phyloP scores from a whole-genome alignment of 2,329 filamentous ascomycete genomes.

The Ploettnerulaceae sp. region DNA sequence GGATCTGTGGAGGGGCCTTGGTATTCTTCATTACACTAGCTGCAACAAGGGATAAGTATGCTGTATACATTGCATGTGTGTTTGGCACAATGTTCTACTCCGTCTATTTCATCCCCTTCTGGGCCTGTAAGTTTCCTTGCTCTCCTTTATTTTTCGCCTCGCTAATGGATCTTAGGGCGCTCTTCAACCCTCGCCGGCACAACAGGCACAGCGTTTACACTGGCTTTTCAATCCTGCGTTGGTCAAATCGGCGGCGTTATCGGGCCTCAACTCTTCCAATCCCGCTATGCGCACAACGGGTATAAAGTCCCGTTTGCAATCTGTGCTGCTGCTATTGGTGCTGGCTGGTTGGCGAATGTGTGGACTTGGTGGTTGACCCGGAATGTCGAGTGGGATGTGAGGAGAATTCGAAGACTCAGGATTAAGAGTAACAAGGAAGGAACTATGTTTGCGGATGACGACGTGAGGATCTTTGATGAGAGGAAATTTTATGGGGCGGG shows the following conservation, averaged over 20 bases:
- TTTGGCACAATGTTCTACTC: constrained; percentile 42
- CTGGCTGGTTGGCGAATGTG: constrained; percentile 35
- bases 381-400: constrained; percentile 39
- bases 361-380: constrained; percentile 41
- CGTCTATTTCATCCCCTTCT: constrained; percentile 43
- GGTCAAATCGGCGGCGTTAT: constrained; percentile 44
- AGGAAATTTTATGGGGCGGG: constrained; percentile 21
- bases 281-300: constrained; percentile 38
- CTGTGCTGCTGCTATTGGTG: constrained; percentile 36
- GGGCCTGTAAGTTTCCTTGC: constrained; percentile 35
- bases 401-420: constrained; percentile 30
- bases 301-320: constrained; percentile 38
- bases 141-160: neutral
- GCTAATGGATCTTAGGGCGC: constrained; percentile 29
- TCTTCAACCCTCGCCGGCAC: constrained; percentile 39
- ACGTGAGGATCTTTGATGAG: constrained; percentile 30
- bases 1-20: constrained; percentile 39
- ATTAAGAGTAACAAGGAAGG: constrained; percentile 31
- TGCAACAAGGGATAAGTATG: constrained; percentile 36
- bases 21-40: constrained; percentile 42
- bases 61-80: constrained; percentile 41
- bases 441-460: constrained; percentile 29
- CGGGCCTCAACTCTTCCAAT: constrained; percentile 41
- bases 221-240: constrained; percentile 40
- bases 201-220: constrained; percentile 42